phyloP scores from a whole-genome alignment of 805 yeast species.

The Starmera quercuum region DNA sequence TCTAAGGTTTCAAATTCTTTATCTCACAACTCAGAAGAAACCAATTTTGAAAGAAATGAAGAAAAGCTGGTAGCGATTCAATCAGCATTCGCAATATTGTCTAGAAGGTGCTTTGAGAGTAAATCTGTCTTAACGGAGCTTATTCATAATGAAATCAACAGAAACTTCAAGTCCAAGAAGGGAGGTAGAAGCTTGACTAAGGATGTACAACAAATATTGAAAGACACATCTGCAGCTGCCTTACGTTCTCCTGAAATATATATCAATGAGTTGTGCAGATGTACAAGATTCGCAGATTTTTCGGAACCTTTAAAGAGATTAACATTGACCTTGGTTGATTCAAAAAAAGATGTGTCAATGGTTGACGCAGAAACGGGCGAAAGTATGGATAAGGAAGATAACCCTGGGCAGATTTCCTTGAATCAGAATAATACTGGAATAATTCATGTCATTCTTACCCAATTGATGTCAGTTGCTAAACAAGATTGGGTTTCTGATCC shows the following conservation, averaged over 20 bases:
- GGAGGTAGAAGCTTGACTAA: constrained; percentile 35
- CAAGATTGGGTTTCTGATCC: constrained; percentile 36
- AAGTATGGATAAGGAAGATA: constrained; percentile 3
- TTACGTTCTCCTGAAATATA: constrained; percentile 42
- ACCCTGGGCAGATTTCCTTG: constrained; percentile 7
- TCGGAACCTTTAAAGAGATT: constrained; percentile 27
- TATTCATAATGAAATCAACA: constrained; percentile 44
- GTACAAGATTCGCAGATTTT: constrained; percentile 36
- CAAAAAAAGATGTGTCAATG: constrained; percentile 16
- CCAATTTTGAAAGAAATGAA: constrained; percentile 24
- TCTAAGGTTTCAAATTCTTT: constrained; percentile 38
- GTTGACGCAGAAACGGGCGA: constrained; percentile 14
- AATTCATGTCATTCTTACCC: constrained; percentile 53
- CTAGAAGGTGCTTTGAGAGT: constrained; percentile 68
- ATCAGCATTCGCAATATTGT: constrained; percentile 41
- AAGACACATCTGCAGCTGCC: constrained; percentile 40
- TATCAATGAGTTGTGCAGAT: constrained; percentile 34
- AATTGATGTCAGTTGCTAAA: constrained; percentile 46
- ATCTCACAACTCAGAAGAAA: constrained; percentile 19
- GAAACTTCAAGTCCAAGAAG: constrained; percentile 28
- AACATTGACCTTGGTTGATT: constrained; percentile 13
- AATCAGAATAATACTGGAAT: constrained; percentile 42
- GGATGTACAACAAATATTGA: constrained; percentile 33
- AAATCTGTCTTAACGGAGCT: constrained; percentile 37
- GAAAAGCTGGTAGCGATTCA: constrained; percentile 35